Evolutionary conservation across 257 asterid genomes (phyloP), one percentile per base, ranked within the genome.

Genomic region (Solanum chilense): DNA sequence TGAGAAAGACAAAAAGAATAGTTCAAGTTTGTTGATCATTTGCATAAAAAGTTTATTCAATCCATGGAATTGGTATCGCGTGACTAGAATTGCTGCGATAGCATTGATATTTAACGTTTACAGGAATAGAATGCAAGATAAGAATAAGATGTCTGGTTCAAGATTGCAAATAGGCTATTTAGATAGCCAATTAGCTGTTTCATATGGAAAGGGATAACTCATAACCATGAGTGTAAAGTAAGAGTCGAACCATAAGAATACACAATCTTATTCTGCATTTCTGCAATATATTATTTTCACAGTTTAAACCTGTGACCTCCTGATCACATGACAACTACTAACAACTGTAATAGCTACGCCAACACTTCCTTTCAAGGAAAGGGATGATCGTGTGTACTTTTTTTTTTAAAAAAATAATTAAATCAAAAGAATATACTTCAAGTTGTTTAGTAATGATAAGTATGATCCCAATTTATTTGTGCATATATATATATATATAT

Each of bases 141-240:
- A 86, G 85, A 68, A 45, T 68, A 45, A 42, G 27, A 75, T 85
- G 71, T 11, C n/a, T 73, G 84, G 86, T 20, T 49, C 45, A 37
- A 58, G 81, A 21, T 29, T 81, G 44, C 33, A 89, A 35, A 64
- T 74, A 23, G 81, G 27, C 7, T 85, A 52, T 74, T 56, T 88
- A 11, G 87, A 42, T 12, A 39, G 85, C 33, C 87, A 77, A 41
- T 89, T 92, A 13, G 92, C 90, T 87, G 94, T 92, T 85, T 82
- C 87, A 29, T 45, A 52, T 71, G 96, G 97, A 86, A 91, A 92
- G 90, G 97, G 95, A 10, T 92, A 37, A 6, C 39, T 37, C 39
- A 1, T 37, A 85, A 47, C 5, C 39, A 69, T 68, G 25, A 7
- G 5, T 21, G 66, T 21, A 20, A 58, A 56, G 5, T 8, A 20